Evolutionary conservation across 768 basidiomycete species (phyloP), one percentile per base, ranked within the genome.

Genomic region (Hericium coralloides): DNA sequence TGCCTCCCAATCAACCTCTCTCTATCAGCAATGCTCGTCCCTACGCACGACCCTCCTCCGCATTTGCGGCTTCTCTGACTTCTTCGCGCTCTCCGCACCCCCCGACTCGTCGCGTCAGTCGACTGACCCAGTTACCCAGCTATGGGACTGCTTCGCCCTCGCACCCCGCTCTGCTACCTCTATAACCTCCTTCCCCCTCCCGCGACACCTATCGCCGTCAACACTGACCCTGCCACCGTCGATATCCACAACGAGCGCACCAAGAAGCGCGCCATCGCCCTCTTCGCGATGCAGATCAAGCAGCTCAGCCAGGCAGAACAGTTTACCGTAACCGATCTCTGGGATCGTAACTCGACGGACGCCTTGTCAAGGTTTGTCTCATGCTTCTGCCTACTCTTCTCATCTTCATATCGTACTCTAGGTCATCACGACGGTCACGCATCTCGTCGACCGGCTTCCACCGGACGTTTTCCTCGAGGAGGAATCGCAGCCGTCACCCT

Each of bases 161-260:
- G 97, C 58, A 85, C 92, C 50, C 87, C 94, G 48, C 87, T 98
- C 63, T 95, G 93, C 74, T 97, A 89, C 76, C 84, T 99, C 64
- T 95, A 92, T 78, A 95, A 99, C 73, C 84, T 89, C 69, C 84
- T 98, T 56, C 87, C 87, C 39, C 66, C 68, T 3, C 70, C 74
- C 15, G 64, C 68, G 20, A 64, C 60, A 14, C 74, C 71, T 38
- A 77, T 75, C 55, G 70, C 71, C 52, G 82, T 91, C 55, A 77
- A 83, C 64, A 89, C 86, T 53, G 82, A 84, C 66, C 78, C 81
- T 36, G 76, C 79, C 9, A 73, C 80, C 48, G 84, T 83, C 38
- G 87, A 89, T 25, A 69, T 76, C 53, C 79, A 83, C 55, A 85
- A 87, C 52, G 92, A 95, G 70, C 87, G 87, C 60, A 82, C 81